Base-by-base conservation (phyloP, 306 rosid genomes). In the Glycyrrhiza uralensis region DNA sequence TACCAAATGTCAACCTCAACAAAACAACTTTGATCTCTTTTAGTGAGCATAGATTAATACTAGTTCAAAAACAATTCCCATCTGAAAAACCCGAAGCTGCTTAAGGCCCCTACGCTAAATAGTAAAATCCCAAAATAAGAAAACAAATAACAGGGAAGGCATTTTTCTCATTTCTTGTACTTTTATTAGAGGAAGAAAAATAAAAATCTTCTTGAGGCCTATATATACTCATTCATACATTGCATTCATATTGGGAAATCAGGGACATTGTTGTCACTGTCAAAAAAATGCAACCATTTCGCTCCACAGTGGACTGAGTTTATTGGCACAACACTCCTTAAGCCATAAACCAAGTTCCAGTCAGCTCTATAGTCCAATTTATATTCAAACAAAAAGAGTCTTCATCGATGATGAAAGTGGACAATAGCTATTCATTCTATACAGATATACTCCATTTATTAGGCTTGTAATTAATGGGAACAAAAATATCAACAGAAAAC, bases 81-180 rank as follows among this genome's bases (percentile, higher is more conserved):
- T n/a, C 60, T 61, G 54, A 52, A 42, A 79, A 69, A 39, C 24
- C 12, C 45, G 38, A 74, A 62, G 32, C 55, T 62, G 63, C 73
- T 45, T 8, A 17, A 14, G 47, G 42, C 23, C 55, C 73, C 74
- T 44, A 58, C 42, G 58, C 19, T 22, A 62, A 52, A 78, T 56
- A 57, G 26, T 11, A 36, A 36, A 35, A 62, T 41, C 24, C 39
- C 28, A 38, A 18, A 58, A 55, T 51, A 77, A 77, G 26, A 26
- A 13, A 61, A 61, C 63, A 44, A 55, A 52, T 19, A 45, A 71
- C 19, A 30, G 14, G 44, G 61, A 47, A 36, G 41, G 10, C 32
- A 5, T 5, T 41, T 29, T 57, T 55, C 49, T n/a, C 6, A 19
- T 2, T 17, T 2, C 19, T 7, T 20, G 22, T 18, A n/a, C n/a